Percentiles rank a stretch among this genome's conserved stretches.
Evolutionary conservation across 495 filamentous ascomycete genomes (phyloP).

Genomic region (Talaromyces trachyspermus): DNA sequence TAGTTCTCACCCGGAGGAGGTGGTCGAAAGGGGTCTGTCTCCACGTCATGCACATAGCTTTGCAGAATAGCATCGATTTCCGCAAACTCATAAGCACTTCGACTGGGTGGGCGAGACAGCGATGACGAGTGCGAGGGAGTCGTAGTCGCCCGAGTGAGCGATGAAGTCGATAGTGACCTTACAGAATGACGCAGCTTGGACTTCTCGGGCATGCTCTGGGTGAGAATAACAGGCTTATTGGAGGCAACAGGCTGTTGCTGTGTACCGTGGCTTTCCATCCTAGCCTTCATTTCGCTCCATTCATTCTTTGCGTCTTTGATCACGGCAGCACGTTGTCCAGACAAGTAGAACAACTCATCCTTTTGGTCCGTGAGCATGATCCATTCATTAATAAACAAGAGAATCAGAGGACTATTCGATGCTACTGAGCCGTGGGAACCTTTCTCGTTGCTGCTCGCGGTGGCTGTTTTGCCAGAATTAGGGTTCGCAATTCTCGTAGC

Average conservation of each 20-base stretch:
- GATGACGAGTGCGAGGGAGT: neutral
- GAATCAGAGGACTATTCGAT: neutral
- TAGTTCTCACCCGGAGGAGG: too few species aligned
- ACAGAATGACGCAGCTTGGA: too few species aligned
- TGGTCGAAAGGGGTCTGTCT: too few species aligned
- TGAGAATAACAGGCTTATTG: too few species aligned
- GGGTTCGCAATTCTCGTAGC: conserved; percentile 21
- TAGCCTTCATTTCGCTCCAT: neutral
- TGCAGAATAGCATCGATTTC: too few species aligned
- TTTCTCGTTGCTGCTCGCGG: neutral
- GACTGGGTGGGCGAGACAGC: too few species aligned
- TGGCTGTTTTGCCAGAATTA: conserved; percentile 11
- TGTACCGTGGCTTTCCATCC: neutral
- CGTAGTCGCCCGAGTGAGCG: neutral
- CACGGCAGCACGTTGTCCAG: neutral
- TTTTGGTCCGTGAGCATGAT: neutral
- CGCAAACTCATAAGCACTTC: too few species aligned
- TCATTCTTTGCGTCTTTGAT: neutral
- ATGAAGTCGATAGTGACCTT: neutral
- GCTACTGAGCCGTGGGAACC: neutral
- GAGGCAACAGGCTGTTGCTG: too few species aligned
- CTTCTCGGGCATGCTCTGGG: neutral
- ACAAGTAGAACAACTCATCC: neutral
- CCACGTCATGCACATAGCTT: too few species aligned
- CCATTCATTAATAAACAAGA: neutral